Conservation (phyloP, 768 basidiomycete species). For the Psilocybe cubensis region DNA sequence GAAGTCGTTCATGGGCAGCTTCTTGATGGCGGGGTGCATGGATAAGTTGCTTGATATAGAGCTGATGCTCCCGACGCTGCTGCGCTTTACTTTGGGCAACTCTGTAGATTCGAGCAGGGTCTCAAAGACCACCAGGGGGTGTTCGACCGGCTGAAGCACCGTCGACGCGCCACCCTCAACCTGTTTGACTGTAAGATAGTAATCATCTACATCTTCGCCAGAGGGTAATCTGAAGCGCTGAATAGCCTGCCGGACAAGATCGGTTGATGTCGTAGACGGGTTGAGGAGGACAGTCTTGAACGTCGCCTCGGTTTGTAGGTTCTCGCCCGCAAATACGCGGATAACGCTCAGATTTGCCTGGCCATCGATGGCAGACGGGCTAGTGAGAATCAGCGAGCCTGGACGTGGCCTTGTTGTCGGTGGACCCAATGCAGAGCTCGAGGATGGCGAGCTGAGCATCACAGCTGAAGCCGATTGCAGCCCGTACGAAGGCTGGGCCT, state of each 20-base stretch:
- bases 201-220: conserved; percentile 63
- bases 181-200: conserved; percentile 93
- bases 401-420: conserved; percentile 66
- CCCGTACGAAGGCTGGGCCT: conserved; percentile 75
- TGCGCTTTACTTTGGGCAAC: conserved; percentile 88
- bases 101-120: conserved; percentile 79
- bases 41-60: conserved; percentile 92
- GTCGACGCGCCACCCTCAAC: conserved; percentile 88
- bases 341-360: conserved; percentile 89
- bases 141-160: conserved; percentile 68
- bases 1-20: conserved; percentile 96
- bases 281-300: conserved; percentile 98
- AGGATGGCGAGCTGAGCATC: conserved; percentile 49
- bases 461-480: conserved; percentile 75
- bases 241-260: conserved; percentile 89
- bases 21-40: conserved; percentile 94
- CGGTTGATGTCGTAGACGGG: conserved; percentile 78
- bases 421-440: conserved; percentile 52
- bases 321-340: conserved; percentile 92
- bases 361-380: conserved; percentile 58
- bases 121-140: conserved; percentile 91
- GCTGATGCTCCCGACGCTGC: conserved; percentile 91
- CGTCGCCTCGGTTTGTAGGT: conserved; percentile 91
- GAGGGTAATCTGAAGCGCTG: conserved; percentile 88
- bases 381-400: conserved; percentile 74